Evolutionary conservation across 768 basidiomycete genomes (phyloP), one percentile per base, ranked within the genome.

Genomic region (Nidula microcarpa): DNA sequence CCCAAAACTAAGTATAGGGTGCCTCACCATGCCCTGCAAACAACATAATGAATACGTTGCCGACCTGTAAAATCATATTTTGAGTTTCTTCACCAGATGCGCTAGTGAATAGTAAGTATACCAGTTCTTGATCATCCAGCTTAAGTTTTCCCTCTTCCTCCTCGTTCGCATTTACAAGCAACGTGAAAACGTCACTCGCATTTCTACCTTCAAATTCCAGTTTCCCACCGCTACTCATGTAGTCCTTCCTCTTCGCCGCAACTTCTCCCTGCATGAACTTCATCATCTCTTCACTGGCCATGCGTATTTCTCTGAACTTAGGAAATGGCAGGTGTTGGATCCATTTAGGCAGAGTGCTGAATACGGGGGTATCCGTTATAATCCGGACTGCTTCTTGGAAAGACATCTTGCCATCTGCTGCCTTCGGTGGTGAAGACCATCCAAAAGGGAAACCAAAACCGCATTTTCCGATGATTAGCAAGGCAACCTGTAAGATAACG

Each of bases 1-100:
- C 23, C 6, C 41, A 23, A 32, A 39, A 16, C 33, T n/a, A 41
- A 41, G 37, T 11, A 18, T n/a, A 45, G 8, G 18, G 37, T 9
- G n/a, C n/a, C 18, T 10, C 44, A 75, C 81, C 83, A 62, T 84
- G 80, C 10, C 85, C 84, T 43, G 84, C 82, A 41, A 85, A 77
- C 18, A 86, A 65, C 60, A 81, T 68, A 7, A 74, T 57, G 55
- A 74, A 83, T 1, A 80, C 60, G 47, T 83, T 84, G 5, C 80
- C 81, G 46, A 81, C 77, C 80, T 80, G 51, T 45, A 36, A 2
- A 37, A 2, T 46, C 37, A 23, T 33, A n/a, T n/a, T n/a, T 39
- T 39, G n/a, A 39, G n/a, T 8, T n/a, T 8, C n/a, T 41, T 36
- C 43, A 46, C 37, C 8, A 10, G 8, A 9, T 36, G 37, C 23